phyloP scores from a whole-genome alignment of 2,329 filamentous ascomycete genomes.

The Aspergillus fischeri region DNA sequence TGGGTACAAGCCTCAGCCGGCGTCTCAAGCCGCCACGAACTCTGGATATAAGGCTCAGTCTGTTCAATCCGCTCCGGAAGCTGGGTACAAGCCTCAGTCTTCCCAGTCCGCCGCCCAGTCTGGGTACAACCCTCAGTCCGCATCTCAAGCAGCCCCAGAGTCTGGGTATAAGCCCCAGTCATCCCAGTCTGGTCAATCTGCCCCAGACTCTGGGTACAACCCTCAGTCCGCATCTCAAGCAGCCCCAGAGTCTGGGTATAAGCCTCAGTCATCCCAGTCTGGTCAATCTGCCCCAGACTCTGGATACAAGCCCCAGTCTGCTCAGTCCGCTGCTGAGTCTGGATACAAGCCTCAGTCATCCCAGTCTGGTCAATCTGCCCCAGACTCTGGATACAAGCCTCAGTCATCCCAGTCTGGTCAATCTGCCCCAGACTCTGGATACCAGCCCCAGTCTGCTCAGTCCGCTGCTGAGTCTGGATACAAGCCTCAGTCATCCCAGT shows the following conservation, averaged over 20 bases:
- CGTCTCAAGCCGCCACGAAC: neutral
- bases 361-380: neutral
- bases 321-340: neutral
- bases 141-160: too few relatives aligned
- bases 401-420: neutral
- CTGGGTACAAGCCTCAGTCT: neutral
- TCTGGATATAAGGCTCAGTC: neutral
- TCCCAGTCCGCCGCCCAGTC: neutral
- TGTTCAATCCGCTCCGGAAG: neutral
- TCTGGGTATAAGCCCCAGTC: neutral
- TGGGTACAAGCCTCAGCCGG: neutral
- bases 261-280: too few relatives aligned
- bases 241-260: too few relatives aligned
- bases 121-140: neutral
- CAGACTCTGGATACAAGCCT: neutral
- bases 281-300: neutral
- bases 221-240: too few relatives aligned
- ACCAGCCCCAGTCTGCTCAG: too few relatives aligned
- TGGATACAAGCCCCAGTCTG: neutral
- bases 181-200: too few relatives aligned
- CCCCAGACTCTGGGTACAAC: too few relatives aligned
- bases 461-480: too few relatives aligned
- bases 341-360: neutral
- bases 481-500: too few relatives aligned
- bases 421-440: too few relatives aligned